A percentile compares a stretch with the other conserved stretches of the same genome.
Evolutionary conservation across 2,329 filamentous ascomycete species (phyloP).

Genomic region (Nannizzia gypsea): DNA sequence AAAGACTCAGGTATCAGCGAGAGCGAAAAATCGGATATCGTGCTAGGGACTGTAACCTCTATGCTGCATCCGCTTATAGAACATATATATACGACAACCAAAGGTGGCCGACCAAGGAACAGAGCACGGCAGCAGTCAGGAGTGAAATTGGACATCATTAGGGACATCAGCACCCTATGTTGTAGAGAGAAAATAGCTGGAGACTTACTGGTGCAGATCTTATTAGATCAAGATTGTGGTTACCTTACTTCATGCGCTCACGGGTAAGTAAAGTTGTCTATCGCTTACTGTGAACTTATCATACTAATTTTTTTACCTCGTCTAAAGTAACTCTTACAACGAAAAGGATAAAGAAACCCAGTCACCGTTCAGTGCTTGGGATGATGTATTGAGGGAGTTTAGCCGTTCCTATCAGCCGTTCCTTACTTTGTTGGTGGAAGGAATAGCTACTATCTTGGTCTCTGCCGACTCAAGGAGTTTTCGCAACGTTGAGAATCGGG

Average conservation of each 20-base stretch:
- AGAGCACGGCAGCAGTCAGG: not conserved
- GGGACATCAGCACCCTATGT: not conserved
- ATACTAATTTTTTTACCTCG: not conserved
- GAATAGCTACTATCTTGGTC: constrained; percentile 28
- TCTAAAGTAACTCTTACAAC: not conserved
- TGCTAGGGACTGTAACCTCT: not conserved
- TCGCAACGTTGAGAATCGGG: not conserved
- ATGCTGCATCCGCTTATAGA: not conserved
- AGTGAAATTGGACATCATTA: not conserved
- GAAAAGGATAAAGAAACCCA: not conserved
- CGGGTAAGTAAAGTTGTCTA: not conserved
- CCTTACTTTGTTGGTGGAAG: constrained; percentile 27
- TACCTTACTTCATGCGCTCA: not conserved
- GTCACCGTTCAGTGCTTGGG: constrained; percentile 25
- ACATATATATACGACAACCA: not conserved
- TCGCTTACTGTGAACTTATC: not conserved
- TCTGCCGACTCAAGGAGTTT: constrained; percentile 9
- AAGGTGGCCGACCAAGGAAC: too few species aligned
- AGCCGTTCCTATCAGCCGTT: constrained; percentile 25
- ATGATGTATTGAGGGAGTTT: constrained; percentile 28
- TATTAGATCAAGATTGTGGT: not conserved
- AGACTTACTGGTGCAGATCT: not conserved
- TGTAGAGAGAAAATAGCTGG: not conserved
- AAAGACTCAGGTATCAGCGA: not conserved
- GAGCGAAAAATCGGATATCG: too few species aligned